Percentiles rank a stretch among this genome's conserved stretches.
Evolutionary conservation across 2,329 filamentous ascomycete genomes (phyloP).

Genomic region (Talaromyces verruculosus): DNA sequence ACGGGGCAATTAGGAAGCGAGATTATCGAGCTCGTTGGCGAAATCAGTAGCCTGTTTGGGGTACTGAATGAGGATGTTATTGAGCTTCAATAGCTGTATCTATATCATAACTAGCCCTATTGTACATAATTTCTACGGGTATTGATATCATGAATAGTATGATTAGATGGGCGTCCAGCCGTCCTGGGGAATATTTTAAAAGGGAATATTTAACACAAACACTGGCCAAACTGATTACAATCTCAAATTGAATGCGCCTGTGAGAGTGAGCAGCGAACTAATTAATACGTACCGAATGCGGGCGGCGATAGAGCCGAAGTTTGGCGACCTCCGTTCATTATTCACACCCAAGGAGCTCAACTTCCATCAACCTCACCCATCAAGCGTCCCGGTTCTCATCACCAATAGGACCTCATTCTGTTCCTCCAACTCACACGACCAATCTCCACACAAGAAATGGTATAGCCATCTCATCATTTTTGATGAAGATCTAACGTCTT

Average conservation of each 20-base stretch:
- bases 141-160: neutral
- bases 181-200: neutral
- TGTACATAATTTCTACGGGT: neutral
- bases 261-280: slow-evolving; percentile 7
- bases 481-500: slow-evolving; percentile 41
- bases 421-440: neutral
- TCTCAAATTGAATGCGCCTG: neutral
- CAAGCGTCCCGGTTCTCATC: slow-evolving; percentile 30
- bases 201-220: no score
- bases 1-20: slow-evolving; percentile 61
- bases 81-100: slow-evolving; percentile 49
- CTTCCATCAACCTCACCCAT: slow-evolving; percentile 25
- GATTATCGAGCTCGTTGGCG: slow-evolving; percentile 54
- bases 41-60: slow-evolving; percentile 61
- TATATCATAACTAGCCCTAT: neutral
- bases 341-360: slow-evolving; percentile 9
- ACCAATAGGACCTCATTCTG: slow-evolving; percentile 19
- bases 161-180: neutral
- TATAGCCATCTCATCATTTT: slow-evolving; percentile 6
- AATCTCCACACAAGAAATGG: slow-evolving; percentile 2
- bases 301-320: slow-evolving; percentile 22
- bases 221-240: neutral
- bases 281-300: slow-evolving; percentile 17
- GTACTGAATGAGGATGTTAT: slow-evolving; percentile 62
- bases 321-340: slow-evolving; percentile 30